A percentile compares a stretch with the other conserved stretches of the same genome.
These are phyloP conservation scores for Eucalyptus pauciflora DNA, from an alignment of 345 rosid genomes.

Conservation along the genomic window DNA sequence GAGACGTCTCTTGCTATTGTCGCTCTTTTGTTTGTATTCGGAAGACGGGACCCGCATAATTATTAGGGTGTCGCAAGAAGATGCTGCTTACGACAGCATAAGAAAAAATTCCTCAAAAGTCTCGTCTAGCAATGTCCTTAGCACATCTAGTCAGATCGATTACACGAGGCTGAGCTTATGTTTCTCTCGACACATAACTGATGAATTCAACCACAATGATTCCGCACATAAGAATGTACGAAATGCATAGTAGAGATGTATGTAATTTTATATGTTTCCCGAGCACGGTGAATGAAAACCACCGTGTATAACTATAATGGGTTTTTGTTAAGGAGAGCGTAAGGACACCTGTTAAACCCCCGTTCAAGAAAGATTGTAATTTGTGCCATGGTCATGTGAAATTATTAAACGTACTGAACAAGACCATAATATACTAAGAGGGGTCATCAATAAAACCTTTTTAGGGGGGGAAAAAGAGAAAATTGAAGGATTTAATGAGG, in stretches of 20 bases:
- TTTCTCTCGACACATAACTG: background rate
- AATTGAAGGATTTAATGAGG: background rate
- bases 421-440: background rate
- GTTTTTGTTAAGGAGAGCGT: background rate
- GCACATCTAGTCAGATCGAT: background rate
- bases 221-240: background rate
- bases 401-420: no score
- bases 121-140: background rate
- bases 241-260: background rate
- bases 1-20: background rate
- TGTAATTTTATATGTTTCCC: background rate
- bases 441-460: background rate
- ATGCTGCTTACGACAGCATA: background rate
- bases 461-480: background rate
- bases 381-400: background rate
- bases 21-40: background rate
- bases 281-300: background rate
- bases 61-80: background rate
- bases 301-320: background rate
- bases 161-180: background rate
- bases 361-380: background rate
- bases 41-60: background rate
- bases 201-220: background rate
- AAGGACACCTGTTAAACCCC: background rate
- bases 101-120: background rate